Evolutionary conservation across 2,329 filamentous ascomycete species (phyloP).

Genomic region (Botrytis aclada): DNA sequence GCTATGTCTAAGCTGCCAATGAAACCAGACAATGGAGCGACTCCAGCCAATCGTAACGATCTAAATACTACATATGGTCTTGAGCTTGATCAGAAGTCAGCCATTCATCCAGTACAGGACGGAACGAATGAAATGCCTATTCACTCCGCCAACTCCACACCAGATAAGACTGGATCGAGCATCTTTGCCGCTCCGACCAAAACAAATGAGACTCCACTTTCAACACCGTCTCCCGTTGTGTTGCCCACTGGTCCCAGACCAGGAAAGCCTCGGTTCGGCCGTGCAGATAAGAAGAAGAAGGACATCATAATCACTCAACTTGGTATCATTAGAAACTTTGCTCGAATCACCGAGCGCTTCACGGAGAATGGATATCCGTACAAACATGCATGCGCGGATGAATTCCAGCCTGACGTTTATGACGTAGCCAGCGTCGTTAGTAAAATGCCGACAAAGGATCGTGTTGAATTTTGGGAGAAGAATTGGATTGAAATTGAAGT

Average conservation of each 20-base stretch:
- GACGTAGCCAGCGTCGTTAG: background rate
- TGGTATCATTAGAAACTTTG: slow-evolving; percentile 23
- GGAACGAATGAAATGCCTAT: background rate
- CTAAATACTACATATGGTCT: background rate
- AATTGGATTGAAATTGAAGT: slow-evolving; percentile 28
- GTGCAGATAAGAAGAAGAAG: slow-evolving; percentile 22
- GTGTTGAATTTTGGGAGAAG: slow-evolving; percentile 21
- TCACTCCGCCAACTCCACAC: background rate
- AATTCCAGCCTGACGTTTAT: slow-evolving; percentile 19
- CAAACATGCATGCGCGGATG: slow-evolving; percentile 4
- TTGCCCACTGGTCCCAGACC: background rate
- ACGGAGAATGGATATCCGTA: slow-evolving; percentile 19
- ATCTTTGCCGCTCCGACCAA: background rate
- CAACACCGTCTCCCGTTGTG: background rate
- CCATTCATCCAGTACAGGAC: background rate
- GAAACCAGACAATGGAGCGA: background rate
- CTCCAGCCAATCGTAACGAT: background rate
- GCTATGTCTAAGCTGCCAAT: background rate
- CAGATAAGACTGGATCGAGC: background rate
- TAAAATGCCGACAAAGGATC: slow-evolving; percentile 18
- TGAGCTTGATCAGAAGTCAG: background rate
- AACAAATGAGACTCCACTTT: background rate
- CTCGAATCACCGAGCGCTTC: slow-evolving; percentile 19
- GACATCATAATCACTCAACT: slow-evolving; percentile 25
- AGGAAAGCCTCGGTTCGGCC: slow-evolving; percentile 2